These are phyloP conservation scores for Radiomyces spectabilis DNA, from an alignment of 192 early-diverging fungal genomes.

Conservation along the genomic window DNA sequence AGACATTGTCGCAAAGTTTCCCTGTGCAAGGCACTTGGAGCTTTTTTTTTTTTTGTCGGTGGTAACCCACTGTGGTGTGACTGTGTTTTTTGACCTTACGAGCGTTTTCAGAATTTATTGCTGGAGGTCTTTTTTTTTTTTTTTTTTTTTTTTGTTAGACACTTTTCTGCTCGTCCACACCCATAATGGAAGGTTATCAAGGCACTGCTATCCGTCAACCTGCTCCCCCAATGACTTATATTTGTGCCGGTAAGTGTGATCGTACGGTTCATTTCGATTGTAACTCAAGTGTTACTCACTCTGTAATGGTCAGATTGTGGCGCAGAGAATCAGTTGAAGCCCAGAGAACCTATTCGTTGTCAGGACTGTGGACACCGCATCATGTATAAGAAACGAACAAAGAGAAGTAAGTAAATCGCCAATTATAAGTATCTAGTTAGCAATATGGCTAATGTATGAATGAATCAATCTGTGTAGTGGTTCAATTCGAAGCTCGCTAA, in stretches of 20 bases:
- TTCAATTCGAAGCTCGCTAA: conserved; percentile 97
- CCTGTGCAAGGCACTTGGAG: background rate
- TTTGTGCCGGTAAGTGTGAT: conserved; percentile 26
- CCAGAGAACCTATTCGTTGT: conserved; percentile 93
- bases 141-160: background rate
- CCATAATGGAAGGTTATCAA: conserved; percentile 22
- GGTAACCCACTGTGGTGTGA: background rate
- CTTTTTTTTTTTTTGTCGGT: conserved; percentile 5
- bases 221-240: conserved; percentile 27
- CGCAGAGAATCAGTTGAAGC: conserved; percentile 85
- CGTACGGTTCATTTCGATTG: background rate
- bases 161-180: background rate
- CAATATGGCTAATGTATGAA: too few species aligned
- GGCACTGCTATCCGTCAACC: conserved; percentile 23
- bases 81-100: too few species aligned
- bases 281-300: background rate
- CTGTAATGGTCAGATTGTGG: conserved; percentile 60
- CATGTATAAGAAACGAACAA: conserved; percentile 97
- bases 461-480: too few species aligned
- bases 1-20: too few species aligned
- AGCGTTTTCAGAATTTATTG: background rate
- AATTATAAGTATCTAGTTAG: too few species aligned
- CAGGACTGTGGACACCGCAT: conserved; percentile 93
- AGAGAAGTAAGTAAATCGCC: conserved; percentile 60
- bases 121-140: background rate